Evolutionary conservation across 2,329 filamentous ascomycete species (phyloP), one percentile per base, ranked within the genome.

Genomic region (Exophiala sideris): DNA sequence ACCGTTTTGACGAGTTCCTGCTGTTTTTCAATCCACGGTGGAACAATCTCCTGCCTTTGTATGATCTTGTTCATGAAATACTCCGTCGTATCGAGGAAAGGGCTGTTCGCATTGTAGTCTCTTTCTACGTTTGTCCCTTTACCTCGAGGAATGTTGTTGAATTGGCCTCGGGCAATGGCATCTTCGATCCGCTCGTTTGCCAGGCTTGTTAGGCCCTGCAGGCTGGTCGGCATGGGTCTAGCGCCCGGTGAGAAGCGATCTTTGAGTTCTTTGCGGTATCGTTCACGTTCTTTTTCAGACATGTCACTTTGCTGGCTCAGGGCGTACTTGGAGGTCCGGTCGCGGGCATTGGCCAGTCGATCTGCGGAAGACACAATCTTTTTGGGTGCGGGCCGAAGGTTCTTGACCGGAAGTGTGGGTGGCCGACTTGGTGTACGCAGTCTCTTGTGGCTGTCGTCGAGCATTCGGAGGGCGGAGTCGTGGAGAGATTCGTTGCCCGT

Each of bases 61-160:
- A 99, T 96, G 76, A 97, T 96, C 73, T 95, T 94, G 73, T 99
- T 97, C 87, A 97, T 87, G 64, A 97, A 89, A 69, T 96, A 96
- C 71, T 97, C 92, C 0, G 94, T 97, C 0, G 92, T 97, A 67
- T 97, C 90, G 53, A 97, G 83, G 66, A 95, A 97, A 0, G 94
- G 91, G 62, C 87, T 95, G 63, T 86, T 87, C 1, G 89, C 88
- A 61, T 89, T 85, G 47, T 88, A 76, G 63, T 97, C 91, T n/a
- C 87, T 76, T 68, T 91, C 83, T 1, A 70, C 70, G 55, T 75
- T 72, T n/a, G 92, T 78, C 5, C 84, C 85, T 62, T 87, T 87
- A 0, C 92, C 92, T 2, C 91, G 80, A 6, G 84, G 85, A 10
- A 99, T 87, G 63, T 95, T 86, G 67, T 83, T 82, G 73, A 99